These are phyloP conservation scores for Cercospora zeae-maydis DNA, from an alignment of 2,329 filamentous ascomycete species.

Conservation along the genomic window DNA sequence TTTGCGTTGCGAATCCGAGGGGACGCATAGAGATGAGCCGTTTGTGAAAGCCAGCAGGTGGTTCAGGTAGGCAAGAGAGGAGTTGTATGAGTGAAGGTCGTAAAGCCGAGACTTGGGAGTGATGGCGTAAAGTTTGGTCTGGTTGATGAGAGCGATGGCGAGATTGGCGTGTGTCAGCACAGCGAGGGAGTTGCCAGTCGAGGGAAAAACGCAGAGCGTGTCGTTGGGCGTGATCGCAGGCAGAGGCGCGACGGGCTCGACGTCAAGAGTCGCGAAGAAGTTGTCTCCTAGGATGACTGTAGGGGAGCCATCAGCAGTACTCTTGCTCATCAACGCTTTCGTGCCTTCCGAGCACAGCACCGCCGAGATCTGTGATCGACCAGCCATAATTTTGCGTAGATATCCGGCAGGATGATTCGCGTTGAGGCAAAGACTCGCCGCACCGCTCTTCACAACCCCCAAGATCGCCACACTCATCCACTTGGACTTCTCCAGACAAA, in stretches of 20 bases:
- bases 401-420: slow-evolving; percentile 27
- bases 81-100: slow-evolving; percentile 28
- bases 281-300: neutral
- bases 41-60: slow-evolving; percentile 20
- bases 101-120: slow-evolving; percentile 17
- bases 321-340: neutral
- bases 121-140: slow-evolving; percentile 2
- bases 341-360: slow-evolving; percentile 2
- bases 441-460: slow-evolving; percentile 35
- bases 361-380: slow-evolving; percentile 7
- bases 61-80: slow-evolving; percentile 27
- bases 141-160: neutral
- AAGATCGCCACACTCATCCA: slow-evolving; percentile 31
- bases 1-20: slow-evolving; percentile 45
- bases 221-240: neutral
- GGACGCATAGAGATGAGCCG: slow-evolving; percentile 21
- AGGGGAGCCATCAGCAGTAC: neutral
- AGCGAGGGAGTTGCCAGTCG: slow-evolving; percentile 41
- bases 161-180: slow-evolving; percentile 14
- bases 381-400: slow-evolving; percentile 25
- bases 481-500: slow-evolving; percentile 31
- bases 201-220: neutral
- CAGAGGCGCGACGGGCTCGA: neutral
- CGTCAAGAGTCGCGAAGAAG: slow-evolving; percentile 1
- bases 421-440: slow-evolving; percentile 31